Percentiles rank a stretch among this genome's conserved stretches.
Evolutionary conservation across 2,329 filamentous ascomycete species (phyloP).

Genomic region (Thelonectria olida): DNA sequence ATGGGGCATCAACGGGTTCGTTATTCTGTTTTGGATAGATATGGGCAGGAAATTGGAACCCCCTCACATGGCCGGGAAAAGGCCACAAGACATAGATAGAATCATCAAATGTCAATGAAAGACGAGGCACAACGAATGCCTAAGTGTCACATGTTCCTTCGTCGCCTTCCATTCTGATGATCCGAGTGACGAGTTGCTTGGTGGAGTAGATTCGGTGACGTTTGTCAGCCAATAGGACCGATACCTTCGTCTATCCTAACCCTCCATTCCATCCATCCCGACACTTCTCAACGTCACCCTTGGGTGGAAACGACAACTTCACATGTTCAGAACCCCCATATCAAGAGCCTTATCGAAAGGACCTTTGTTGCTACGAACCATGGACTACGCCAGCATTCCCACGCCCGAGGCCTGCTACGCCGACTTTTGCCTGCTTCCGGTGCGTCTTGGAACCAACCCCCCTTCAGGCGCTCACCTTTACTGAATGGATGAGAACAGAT

Average conservation of each 20-base stretch:
- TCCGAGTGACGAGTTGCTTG: slow-evolving; percentile 4
- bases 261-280: background rate
- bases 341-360: too few relatives aligned
- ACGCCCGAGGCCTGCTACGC: slow-evolving; percentile 83
- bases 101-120: slow-evolving; percentile 12
- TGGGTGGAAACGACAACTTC: too few relatives aligned
- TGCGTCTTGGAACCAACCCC: slow-evolving; percentile 48
- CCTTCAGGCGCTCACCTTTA: background rate
- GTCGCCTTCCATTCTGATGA: too few relatives aligned
- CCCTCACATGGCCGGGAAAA: too few relatives aligned
- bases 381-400: slow-evolving; percentile 59
- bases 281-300: background rate
- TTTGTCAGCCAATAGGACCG: slow-evolving; percentile 31
- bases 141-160: background rate
- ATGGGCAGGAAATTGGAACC: too few relatives aligned
- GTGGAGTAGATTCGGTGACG: slow-evolving; percentile 28
- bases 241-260: too few relatives aligned
- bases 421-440: slow-evolving; percentile 91
- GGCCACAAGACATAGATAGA: too few relatives aligned
- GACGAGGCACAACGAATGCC: slow-evolving; percentile 17
- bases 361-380: slow-evolving; percentile 31
- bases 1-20: background rate
- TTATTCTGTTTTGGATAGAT: background rate
- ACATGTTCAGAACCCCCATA: too few relatives aligned
- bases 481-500: slow-evolving; percentile 59